Percentiles rank a stretch among this genome's conserved stretches.
phyloP scores from a whole-genome alignment of 176 grass and related monocot genomes.

The Guadua angustifolia region DNA sequence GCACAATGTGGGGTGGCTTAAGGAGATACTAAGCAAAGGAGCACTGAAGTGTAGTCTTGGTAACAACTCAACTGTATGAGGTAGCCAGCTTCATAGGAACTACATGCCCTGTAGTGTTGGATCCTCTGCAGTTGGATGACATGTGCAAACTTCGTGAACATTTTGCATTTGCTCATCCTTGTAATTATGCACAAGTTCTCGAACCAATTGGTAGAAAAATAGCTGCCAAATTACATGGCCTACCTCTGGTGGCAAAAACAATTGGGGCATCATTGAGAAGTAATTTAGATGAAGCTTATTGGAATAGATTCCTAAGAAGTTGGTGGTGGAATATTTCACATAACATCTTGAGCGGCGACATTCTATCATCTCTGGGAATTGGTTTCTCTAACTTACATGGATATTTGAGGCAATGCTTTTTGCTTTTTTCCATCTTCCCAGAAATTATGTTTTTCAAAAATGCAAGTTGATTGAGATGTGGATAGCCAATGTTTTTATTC shows the following conservation, averaged over 20 bases:
- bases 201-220: conserved; percentile 24
- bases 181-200: not conserved
- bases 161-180: conserved; percentile 17
- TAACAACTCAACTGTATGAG: conserved; percentile 45
- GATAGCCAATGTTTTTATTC: conserved; percentile 58
- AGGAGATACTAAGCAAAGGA: not conserved
- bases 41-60: conserved; percentile 40
- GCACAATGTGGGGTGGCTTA: conserved; percentile 24
- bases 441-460: conserved; percentile 44
- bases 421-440: conserved; percentile 52
- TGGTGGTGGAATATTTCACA: conserved; percentile 54
- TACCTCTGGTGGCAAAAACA: conserved; percentile 34
- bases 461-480: conserved; percentile 54
- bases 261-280: conserved; percentile 38
- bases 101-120: conserved; percentile 32
- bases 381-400: conserved; percentile 46
- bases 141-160: conserved; percentile 39
- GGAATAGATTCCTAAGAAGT: conserved; percentile 41
- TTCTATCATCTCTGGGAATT: conserved; percentile 47
- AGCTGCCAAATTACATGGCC: conserved; percentile 26
- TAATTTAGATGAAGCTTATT: conserved; percentile 18
- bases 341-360: not conserved
- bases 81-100: conserved; percentile 46
- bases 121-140: not conserved
- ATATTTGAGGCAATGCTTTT: conserved; percentile 53